These are phyloP conservation scores for Sclerotinia subarctica DNA, from an alignment of 2,329 filamentous ascomycete species.

Conservation along the genomic window DNA sequence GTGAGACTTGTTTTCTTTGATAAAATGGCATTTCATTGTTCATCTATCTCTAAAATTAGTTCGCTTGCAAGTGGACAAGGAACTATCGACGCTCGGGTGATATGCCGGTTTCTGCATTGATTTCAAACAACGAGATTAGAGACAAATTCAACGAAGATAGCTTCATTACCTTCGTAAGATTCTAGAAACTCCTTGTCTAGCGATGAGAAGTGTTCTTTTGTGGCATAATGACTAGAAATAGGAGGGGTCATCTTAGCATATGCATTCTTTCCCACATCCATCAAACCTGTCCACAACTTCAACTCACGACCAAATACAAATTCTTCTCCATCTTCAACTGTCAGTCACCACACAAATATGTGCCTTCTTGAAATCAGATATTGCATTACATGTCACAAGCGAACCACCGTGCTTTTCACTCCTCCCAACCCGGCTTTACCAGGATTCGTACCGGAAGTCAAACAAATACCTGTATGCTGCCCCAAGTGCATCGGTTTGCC, in stretches of 20 bases:
- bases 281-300: neutral
- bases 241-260: neutral
- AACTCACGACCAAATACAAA: neutral
- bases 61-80: neutral
- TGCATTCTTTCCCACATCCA: neutral
- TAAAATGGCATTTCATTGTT: neutral
- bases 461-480: slow-evolving; percentile 12
- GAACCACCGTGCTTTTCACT: slow-evolving; percentile 3
- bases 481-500: neutral
- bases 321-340: neutral
- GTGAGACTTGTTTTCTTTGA: slow-evolving; percentile 7
- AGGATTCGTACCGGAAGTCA: slow-evolving; percentile 9
- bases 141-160: neutral
- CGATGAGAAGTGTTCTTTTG: neutral
- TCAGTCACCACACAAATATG: neutral
- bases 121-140: neutral
- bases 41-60: neutral
- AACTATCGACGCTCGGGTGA: neutral
- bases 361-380: slow-evolving; percentile 16
- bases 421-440: neutral
- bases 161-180: slow-evolving; percentile 1
- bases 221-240: slow-evolving; percentile 9
- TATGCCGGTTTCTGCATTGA: neutral
- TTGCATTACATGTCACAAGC: neutral
- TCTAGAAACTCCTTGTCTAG: neutral